Evolutionary conservation across 352 stramenopile species (phyloP).

Genomic region (Pythium sp.): DNA sequence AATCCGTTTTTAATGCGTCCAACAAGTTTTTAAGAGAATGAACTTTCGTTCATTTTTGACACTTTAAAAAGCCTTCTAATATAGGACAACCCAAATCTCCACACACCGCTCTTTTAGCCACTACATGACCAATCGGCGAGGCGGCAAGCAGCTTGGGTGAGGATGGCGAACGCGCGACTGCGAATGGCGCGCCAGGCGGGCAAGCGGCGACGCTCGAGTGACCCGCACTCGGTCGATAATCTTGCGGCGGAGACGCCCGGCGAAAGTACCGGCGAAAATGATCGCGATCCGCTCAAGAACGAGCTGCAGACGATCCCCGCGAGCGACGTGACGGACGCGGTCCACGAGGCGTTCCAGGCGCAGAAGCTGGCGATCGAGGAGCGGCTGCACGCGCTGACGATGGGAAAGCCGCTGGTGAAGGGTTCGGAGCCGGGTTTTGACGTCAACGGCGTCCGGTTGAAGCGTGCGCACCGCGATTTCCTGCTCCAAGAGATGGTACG

Average conservation of each 20-base stretch:
- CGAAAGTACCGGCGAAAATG: slow-evolving; percentile 12
- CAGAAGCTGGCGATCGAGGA: slow-evolving; percentile 42
- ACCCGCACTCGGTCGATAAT: slow-evolving; percentile 18
- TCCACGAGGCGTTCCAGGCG: slow-evolving; percentile 31
- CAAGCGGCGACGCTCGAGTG: slow-evolving; percentile 25
- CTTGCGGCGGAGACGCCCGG: slow-evolving; percentile 25
- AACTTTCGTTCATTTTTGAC: too few species aligned
- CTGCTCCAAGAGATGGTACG: slow-evolving; percentile 77
- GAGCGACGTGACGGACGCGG: slow-evolving; percentile 7
- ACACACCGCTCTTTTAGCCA: not conserved
- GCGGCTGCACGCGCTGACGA: slow-evolving; percentile 39
- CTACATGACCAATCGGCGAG: not conserved
- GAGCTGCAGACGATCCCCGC: slow-evolving; percentile 8
- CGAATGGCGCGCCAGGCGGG: slow-evolving; percentile 47
- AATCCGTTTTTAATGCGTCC: too few species aligned
- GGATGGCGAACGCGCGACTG: slow-evolving; percentile 75
- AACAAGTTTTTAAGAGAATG: too few species aligned
- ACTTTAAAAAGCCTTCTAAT: not conserved
- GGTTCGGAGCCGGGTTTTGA: slow-evolving; percentile 36
- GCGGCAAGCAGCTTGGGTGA: not conserved
- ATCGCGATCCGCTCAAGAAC: slow-evolving; percentile 17
- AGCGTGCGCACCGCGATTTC: slow-evolving; percentile 65
- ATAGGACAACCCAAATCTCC: not conserved
- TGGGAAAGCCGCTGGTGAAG: slow-evolving; percentile 41
- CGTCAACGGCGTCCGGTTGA: slow-evolving; percentile 31